These are phyloP conservation scores for Cladosporium colombiae DNA, from an alignment of 2,329 filamentous ascomycete species.

Conservation along the genomic window DNA sequence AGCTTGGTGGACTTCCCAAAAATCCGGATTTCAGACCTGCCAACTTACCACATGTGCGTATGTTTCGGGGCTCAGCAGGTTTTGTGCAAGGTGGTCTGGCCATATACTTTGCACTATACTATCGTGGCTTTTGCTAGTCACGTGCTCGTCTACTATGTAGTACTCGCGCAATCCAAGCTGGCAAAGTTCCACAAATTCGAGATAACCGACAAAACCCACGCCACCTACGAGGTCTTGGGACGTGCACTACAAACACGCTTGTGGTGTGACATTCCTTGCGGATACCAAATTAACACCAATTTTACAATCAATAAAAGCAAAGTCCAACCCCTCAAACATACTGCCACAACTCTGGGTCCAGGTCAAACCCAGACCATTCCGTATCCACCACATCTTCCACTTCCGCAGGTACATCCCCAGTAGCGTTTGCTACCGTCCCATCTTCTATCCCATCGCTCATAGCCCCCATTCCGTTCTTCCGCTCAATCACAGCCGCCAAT, in stretches of 20 bases:
- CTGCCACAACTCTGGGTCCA: conserved; percentile 18
- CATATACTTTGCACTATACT: neutral
- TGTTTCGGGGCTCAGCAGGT: neutral
- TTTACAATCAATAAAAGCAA: neutral
- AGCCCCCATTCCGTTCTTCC: conserved; percentile 1
- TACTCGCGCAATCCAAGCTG: too few species aligned
- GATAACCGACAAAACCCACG: too few species aligned
- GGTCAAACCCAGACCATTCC: conserved; percentile 8
- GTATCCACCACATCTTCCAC: conserved; percentile 6
- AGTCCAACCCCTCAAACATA: conserved; percentile 8
- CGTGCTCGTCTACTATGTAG: too few species aligned
- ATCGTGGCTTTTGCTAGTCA: neutral
- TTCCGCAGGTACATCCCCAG: neutral
- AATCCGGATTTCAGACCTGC: neutral
- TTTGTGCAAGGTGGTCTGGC: neutral
- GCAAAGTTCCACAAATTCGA: too few species aligned
- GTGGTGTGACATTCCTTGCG: neutral
- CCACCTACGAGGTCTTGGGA: neutral
- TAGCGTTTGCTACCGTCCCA: neutral
- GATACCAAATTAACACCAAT: neutral
- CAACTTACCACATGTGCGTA: neutral
- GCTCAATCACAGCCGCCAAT: conserved; percentile 15
- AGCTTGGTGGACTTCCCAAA: conserved; percentile 4
- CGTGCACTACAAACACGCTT: neutral
- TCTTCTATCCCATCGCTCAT: conserved; percentile 1